A percentile compares a stretch with the other conserved stretches of the same genome.
These are phyloP conservation scores for Simmondsia chinensis DNA, from an alignment of 148 eudicot species.

Conservation along the genomic window DNA sequence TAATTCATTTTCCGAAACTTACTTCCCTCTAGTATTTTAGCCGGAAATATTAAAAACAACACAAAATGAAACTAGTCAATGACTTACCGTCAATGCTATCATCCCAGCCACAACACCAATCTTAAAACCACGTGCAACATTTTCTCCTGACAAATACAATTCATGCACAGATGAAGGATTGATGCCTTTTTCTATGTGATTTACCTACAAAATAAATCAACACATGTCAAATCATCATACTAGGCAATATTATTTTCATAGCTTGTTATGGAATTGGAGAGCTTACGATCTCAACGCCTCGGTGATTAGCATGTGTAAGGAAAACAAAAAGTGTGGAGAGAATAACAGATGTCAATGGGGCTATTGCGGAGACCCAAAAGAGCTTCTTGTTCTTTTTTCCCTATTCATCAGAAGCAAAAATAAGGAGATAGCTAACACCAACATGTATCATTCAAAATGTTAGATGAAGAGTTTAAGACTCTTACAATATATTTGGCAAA, in stretches of 20 bases:
- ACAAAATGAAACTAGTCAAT: too few relatives aligned
- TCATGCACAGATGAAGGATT: conserved; percentile 46
- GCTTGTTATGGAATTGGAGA: too few relatives aligned
- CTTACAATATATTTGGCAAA: conserved; percentile 70
- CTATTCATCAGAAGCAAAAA: conserved; percentile 29
- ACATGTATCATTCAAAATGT: conserved; percentile 40
- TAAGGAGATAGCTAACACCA: not conserved
- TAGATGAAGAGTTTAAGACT: conserved; percentile 39
- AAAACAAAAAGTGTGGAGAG: conserved; percentile 49
- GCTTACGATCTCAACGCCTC: conserved; percentile 61
- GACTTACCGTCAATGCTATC: conserved; percentile 65
- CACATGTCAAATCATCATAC: not conserved
- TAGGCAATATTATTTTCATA: too few relatives aligned
- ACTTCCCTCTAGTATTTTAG: too few relatives aligned
- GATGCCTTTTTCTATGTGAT: conserved; percentile 50
- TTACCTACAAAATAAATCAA: conserved; percentile 35
- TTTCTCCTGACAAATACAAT: conserved; percentile 46
- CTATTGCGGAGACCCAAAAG: conserved; percentile 59
- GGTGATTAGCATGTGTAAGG: conserved; percentile 45
- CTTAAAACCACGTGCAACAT: conserved; percentile 49
- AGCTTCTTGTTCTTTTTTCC: conserved; percentile 49
- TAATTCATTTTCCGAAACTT: too few relatives aligned
- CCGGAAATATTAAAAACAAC: too few relatives aligned
- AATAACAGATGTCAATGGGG: conserved; percentile 43
- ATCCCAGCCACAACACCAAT: conserved; percentile 78